These are phyloP conservation scores for Chaetomium cochliodes DNA, from an alignment of 495 filamentous ascomycete genomes.

Conservation along the genomic window DNA sequence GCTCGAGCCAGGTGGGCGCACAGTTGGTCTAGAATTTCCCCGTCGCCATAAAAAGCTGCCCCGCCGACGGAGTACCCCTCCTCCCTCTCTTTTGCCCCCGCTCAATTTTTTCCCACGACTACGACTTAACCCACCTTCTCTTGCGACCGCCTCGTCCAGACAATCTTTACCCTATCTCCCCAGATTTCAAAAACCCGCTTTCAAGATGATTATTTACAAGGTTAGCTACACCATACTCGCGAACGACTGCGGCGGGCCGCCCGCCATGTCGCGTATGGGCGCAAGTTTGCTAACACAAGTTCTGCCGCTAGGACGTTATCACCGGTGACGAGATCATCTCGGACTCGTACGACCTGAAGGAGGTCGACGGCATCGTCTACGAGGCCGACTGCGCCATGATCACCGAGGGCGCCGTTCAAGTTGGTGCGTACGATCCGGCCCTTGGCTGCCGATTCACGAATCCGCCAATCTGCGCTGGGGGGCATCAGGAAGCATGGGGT, in stretches of 20 bases:
- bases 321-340: conserved; percentile 94
- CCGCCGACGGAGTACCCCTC: conserved; percentile 28
- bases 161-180: conserved; percentile 18
- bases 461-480: no score
- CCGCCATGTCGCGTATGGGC: conserved; percentile 4
- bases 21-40: background rate
- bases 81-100: conserved; percentile 29
- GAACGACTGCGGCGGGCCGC: conserved; percentile 37
- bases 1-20: no score
- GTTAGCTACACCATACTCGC: conserved; percentile 52
- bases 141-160: conserved; percentile 23
- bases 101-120: conserved; percentile 21
- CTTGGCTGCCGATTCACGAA: background rate
- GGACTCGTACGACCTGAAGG: conserved; percentile 78
- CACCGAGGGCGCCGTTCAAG: conserved; percentile 65
- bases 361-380: conserved; percentile 74
- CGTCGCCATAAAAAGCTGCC: conserved; percentile 20
- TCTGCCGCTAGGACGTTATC: conserved; percentile 68
- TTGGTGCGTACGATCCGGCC: conserved; percentile 55
- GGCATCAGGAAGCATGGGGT: conserved; percentile 5
- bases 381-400: conserved; percentile 91
- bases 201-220: conserved; percentile 89
- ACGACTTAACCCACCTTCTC: conserved; percentile 9
- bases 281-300: conserved; percentile 23
- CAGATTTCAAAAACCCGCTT: conserved; percentile 20